Conservation (phyloP, 2,329 filamentous ascomycete species). For the Penicillium sp. region DNA sequence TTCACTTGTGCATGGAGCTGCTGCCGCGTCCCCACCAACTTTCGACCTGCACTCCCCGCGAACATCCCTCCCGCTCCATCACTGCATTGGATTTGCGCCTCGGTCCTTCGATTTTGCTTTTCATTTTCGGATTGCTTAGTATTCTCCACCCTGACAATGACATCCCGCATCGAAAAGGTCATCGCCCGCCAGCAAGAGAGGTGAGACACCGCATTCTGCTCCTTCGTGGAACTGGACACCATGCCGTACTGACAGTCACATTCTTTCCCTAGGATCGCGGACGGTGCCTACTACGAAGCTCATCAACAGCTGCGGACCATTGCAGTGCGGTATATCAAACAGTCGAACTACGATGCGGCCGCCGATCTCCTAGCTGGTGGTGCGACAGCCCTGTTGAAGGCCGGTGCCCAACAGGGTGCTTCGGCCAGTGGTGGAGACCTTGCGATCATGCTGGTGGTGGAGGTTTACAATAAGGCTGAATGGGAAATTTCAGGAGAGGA, state of each 20-base stretch:
- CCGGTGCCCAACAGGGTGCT: constrained; percentile 74
- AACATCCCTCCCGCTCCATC: constrained; percentile 16
- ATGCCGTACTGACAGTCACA: constrained; percentile 19
- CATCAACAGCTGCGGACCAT: constrained; percentile 98
- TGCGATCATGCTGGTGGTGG: constrained; percentile 81
- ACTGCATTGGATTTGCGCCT: background rate
- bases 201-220: constrained; percentile 46
- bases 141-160: constrained; percentile 33
- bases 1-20: constrained; percentile 9
- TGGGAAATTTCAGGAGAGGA: constrained; percentile 60
- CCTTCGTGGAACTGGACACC: background rate
- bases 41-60: constrained; percentile 20
- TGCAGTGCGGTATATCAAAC: constrained; percentile 89
- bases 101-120: too few species aligned
- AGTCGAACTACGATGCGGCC: constrained; percentile 79
- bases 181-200: constrained; percentile 78
- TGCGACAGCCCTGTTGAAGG: constrained; percentile 73
- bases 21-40: constrained; percentile 24
- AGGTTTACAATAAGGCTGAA: constrained; percentile 87
- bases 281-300: constrained; percentile 95
- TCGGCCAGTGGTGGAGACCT: constrained; percentile 91
- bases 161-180: constrained; percentile 66
- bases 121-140: constrained; percentile 1
- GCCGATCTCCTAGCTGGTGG: constrained; percentile 86
- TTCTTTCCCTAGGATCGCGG: constrained; percentile 67